Evolutionary conservation across 306 rosid species (phyloP).

Genomic region (Rosa rugosa): DNA sequence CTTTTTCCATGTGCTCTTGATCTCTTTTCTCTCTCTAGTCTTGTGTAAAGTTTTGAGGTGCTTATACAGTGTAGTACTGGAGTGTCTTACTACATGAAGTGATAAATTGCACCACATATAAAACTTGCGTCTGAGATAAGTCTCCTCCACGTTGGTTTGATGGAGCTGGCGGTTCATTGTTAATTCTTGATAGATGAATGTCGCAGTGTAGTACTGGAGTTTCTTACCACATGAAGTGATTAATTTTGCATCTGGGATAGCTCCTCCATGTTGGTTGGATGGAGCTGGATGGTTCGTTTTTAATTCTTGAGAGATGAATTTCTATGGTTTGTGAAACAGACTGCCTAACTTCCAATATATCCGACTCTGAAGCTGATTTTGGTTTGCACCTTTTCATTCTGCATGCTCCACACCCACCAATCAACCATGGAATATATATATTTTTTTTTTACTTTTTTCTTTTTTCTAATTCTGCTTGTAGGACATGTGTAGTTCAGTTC

Average conservation of each 20-base stretch:
- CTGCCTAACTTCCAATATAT: neutral
- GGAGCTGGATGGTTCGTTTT: neutral
- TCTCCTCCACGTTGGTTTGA: neutral
- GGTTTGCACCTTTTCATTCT: no score
- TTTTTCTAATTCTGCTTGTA: neutral
- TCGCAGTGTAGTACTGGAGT: neutral
- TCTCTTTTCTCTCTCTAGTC: neutral
- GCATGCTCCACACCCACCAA: no score
- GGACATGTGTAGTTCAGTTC: neutral
- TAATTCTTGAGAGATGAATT: neutral
- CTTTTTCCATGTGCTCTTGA: no score
- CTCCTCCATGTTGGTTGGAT: neutral
- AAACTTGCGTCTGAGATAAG: neutral
- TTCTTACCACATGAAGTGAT: neutral
- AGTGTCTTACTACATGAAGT: neutral
- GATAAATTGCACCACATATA: neutral
- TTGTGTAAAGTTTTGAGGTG: neutral
- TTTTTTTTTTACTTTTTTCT: no score
- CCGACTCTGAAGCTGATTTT: no score
- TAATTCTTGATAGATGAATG: neutral
- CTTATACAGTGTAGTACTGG: neutral
- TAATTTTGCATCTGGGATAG: neutral
- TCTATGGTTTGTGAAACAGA: neutral
- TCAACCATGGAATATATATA: neutral
- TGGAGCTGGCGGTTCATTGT: neutral